Percentiles rank a stretch among this genome's conserved stretches.
Conservation (phyloP, 441 rosid species). For the Rhodomyrtus psidioides region DNA sequence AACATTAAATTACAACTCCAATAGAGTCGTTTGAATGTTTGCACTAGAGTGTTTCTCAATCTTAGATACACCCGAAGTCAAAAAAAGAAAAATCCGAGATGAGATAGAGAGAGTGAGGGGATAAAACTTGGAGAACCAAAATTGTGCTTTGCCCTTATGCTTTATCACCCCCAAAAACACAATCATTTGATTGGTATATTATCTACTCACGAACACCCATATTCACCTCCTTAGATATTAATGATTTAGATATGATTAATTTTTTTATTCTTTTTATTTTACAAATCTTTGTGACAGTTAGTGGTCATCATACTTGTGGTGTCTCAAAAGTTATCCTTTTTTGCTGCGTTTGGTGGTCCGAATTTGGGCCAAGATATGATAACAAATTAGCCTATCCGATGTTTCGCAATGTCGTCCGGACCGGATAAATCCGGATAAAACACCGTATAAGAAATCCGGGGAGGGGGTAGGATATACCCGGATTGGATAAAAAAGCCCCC, state of each 20-base stretch:
- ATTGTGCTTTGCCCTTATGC: not conserved
- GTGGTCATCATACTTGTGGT: accelerated
- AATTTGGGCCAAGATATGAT: no score
- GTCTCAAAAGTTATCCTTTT: not conserved
- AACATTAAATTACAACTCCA: not conserved
- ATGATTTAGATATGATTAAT: not conserved
- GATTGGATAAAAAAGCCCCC: no score
- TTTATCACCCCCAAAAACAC: not conserved
- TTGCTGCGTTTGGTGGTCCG: no score
- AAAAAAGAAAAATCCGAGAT: not conserved
- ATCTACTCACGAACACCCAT: not conserved
- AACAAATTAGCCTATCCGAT: no score
- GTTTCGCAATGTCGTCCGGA: no score
- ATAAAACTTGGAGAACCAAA: not conserved
- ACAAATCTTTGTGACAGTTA: not conserved
- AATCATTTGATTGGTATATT: not conserved
- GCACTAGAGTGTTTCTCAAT: not conserved
- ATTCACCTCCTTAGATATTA: not conserved
- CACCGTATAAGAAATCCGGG: no score
- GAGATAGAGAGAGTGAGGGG: not conserved
- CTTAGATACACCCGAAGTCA: not conserved
- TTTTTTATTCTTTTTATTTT: not conserved
- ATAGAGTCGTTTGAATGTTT: not conserved
- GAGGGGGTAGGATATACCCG: no score
- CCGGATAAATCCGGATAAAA: no score